These are phyloP conservation scores for Didymosphaeria variabile DNA, from an alignment of 2,329 filamentous ascomycete species.

Conservation along the genomic window DNA sequence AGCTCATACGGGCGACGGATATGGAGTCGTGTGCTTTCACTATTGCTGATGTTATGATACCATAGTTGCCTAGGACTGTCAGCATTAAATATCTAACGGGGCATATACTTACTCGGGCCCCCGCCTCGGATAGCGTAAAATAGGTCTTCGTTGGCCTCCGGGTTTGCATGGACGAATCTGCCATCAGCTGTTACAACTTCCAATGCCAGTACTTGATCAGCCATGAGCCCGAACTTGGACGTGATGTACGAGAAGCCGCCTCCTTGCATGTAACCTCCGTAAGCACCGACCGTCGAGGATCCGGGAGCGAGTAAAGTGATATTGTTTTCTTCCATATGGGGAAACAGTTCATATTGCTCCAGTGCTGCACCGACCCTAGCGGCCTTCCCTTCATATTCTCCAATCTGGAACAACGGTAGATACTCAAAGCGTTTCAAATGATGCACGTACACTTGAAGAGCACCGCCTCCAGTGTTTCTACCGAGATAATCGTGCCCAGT, in stretches of 20 bases:
- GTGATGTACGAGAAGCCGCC: slow-evolving; percentile 62
- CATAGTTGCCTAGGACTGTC: slow-evolving; percentile 35
- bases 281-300: slow-evolving; percentile 58
- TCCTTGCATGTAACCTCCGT: slow-evolving; percentile 51
- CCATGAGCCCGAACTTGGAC: slow-evolving; percentile 50
- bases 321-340: slow-evolving; percentile 29
- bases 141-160: slow-evolving; percentile 33
- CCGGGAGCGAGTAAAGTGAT: slow-evolving; percentile 35
- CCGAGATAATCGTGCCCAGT: slow-evolving; percentile 40
- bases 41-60: slow-evolving; percentile 38
- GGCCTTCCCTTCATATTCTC: slow-evolving; percentile 37
- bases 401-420: slow-evolving; percentile 27
- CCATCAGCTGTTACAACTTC: slow-evolving; percentile 40
- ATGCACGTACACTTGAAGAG: slow-evolving; percentile 39
- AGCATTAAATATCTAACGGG: not conserved
- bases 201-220: slow-evolving; percentile 37
- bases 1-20: slow-evolving; percentile 36
- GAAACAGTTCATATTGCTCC: slow-evolving; percentile 34
- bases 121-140: slow-evolving; percentile 44
- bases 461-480: slow-evolving; percentile 38
- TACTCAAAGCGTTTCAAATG: slow-evolving; percentile 37
- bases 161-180: slow-evolving; percentile 33
- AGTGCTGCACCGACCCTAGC: slow-evolving; percentile 35
- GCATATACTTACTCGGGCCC: slow-evolving; percentile 32
- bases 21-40: slow-evolving; percentile 38